Base-by-base conservation (phyloP, 345 rosid species). In the Pelargonium nanum region DNA sequence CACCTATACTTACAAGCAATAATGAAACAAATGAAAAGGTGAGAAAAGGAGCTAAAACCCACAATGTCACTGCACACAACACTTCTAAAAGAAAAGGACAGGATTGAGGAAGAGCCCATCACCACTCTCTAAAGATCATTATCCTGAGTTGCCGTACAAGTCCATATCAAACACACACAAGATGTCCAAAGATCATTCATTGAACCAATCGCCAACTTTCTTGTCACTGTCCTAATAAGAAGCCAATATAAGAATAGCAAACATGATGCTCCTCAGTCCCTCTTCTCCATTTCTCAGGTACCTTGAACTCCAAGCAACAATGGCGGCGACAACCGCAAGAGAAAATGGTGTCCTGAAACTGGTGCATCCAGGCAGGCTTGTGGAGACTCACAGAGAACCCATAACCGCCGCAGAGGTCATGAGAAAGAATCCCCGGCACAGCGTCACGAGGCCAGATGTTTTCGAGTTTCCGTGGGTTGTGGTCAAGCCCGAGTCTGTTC, bases 381-480 rank as follows among this genome's bases (percentile, higher is more conserved):
- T 73, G 24, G 82, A 77, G 77, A 63, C 72, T 34, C 74, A 19
- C 65, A 61, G 4, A 17, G 23, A 71, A 53, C 74, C 88, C 1
- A 2, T 80, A 23, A n/a, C 57, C 21, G 82, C 85, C 19, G 75
- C 69, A 5, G 68, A 78, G 56, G 67, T 83, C 58, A 60, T 81
- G 75, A 57, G 34, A 62, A 78, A 65, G 70, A 71, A 78, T 45
- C 81, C 80, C 0, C 74, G 82, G 77, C 85, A 83, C 72, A 72
- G 79, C 2, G 56, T 83, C 9, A 75, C 85, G 0, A 56, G 80
- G 26, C 82, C 82, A 0, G 80, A 75, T 0, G 66, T 80, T 32
- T 83, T 83, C 19, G 51, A 76, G 70, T 72, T 74, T 59, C 88
- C 88, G 0, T 76, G 82, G 77, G 26, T 75, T 15, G 80, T 83